Evolutionary conservation across 441 rosid species (phyloP), one percentile per base, ranked within the genome.

Genomic region (Populus hybrid): DNA sequence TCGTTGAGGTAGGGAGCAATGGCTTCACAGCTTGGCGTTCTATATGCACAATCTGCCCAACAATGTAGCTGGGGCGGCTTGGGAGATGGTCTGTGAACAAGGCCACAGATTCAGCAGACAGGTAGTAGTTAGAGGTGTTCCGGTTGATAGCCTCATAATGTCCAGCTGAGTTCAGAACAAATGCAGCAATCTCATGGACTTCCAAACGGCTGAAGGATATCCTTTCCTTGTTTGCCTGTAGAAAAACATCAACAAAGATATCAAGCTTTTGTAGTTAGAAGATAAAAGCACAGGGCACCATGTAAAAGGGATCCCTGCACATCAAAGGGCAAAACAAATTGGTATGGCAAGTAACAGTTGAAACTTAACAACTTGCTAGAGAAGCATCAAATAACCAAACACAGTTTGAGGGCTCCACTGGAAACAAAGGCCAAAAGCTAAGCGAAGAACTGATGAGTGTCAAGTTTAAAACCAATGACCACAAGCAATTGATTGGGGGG

Each of bases 131-230:
- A n/a, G 81, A 86, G 87, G 89, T 84, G 84, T 86, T 91, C 78
- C 94, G 85, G 82, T 83, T 92, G 77, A 97, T 90, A 14, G 98
- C 99, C 86, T 92, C 94, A 2, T 94, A 97, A 81, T 94, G 90
- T 70, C 97, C 98, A 23, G 89, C 80, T 50, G 87, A 79, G 77
- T 93, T 94, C 67, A 89, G 90, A 78, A 97, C 97, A 86, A 97
- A 97, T 63, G 97, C 99, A 77, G 98, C 99, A 40, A 93, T 87
- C 84, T 94, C 98, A 75, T 91, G 98, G 72, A 93, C 95, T 87
- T 92, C 95, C 81, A 97, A 84, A 72, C 92, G 94, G 70, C 89
- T 82, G 70, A 94, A 93, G 24, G 97, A 94, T 85, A 97, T 94
- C 89, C 85, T 93, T 79, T 94, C 99, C 86, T 92, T 94, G 89